A percentile compares a stretch with the other conserved stretches of the same genome.
Conservation (phyloP, 2,329 filamentous ascomycete genomes). For the Camptophora hylomeconis region DNA sequence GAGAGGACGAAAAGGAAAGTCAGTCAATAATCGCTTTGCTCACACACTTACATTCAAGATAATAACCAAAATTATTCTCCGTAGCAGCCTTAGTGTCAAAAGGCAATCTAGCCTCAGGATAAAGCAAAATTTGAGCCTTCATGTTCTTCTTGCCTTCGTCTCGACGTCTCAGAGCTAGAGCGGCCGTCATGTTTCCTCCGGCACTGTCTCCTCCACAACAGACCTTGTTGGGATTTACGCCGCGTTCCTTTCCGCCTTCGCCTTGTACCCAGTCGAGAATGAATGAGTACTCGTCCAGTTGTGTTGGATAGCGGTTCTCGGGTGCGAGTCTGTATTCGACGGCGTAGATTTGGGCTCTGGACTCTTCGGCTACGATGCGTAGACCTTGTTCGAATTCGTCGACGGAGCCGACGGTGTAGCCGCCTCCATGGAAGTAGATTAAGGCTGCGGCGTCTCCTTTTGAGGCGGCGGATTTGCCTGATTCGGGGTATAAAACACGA, state of each 20-base stretch:
- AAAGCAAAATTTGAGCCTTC: slow-evolving; percentile 22
- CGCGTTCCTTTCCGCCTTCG: slow-evolving; percentile 16
- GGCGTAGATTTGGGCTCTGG: slow-evolving; percentile 19
- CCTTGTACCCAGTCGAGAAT: slow-evolving; percentile 20
- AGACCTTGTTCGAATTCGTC: slow-evolving; percentile 28
- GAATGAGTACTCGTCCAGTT: slow-evolving; percentile 23
- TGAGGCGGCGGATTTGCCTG: slow-evolving; percentile 1
- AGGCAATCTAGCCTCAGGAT: slow-evolving; percentile 23
- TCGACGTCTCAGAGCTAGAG: slow-evolving; percentile 18
- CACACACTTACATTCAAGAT: slow-evolving; percentile 12
- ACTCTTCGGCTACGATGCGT: slow-evolving; percentile 20
- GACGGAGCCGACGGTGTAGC: slow-evolving; percentile 26
- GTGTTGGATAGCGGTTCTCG: slow-evolving; percentile 21
- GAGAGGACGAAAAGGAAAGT: too few species aligned
- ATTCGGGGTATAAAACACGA: slow-evolving; percentile 3
- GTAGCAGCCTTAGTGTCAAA: slow-evolving; percentile 22
- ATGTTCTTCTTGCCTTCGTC: slow-evolving; percentile 19
- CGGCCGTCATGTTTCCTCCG: slow-evolving; percentile 26
- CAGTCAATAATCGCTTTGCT: too few species aligned
- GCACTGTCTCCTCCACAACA: slow-evolving; percentile 24
- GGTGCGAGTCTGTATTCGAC: slow-evolving; percentile 25
- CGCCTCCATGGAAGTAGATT: slow-evolving; percentile 27
- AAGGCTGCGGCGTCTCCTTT: slow-evolving; percentile 19
- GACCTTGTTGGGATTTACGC: slow-evolving; percentile 19
- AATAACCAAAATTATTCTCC: slow-evolving; percentile 24